Conservation (phyloP, 768 basidiomycete species). For the Lenzites betulinus region DNA sequence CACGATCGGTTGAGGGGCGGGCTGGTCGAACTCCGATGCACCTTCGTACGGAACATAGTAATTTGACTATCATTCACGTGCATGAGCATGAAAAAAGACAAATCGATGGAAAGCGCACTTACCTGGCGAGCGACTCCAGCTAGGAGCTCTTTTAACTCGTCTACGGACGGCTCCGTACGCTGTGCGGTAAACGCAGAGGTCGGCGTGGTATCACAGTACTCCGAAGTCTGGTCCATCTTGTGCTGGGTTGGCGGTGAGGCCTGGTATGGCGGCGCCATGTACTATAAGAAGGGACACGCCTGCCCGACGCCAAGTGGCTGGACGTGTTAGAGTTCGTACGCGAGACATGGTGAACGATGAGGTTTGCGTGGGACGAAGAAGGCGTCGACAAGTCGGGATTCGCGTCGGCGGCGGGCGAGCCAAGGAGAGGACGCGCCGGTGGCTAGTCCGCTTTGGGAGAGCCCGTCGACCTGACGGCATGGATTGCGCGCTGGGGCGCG, state of each 20-base stretch:
- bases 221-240: not conserved
- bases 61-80: not conserved
- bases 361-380: slow-evolving; percentile 8
- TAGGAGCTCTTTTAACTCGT: not conserved
- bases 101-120: not conserved
- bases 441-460: slow-evolving; percentile 9
- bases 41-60: not conserved
- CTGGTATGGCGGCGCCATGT: not conserved
- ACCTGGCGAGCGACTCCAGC: not conserved
- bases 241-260: not conserved
- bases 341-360: not conserved
- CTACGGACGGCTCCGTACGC: not conserved
- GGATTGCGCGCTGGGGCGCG: not conserved
- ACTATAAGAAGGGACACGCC: not conserved
- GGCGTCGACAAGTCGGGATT: not conserved
- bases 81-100: not conserved
- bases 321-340: not conserved
- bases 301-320: not conserved
- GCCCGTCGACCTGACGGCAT: slow-evolving; percentile 1
- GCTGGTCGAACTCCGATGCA: not conserved
- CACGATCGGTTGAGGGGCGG: not conserved
- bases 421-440: not conserved
- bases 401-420: slow-evolving; percentile 10
- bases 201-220: not conserved
- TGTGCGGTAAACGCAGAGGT: not conserved